Base-by-base conservation (phyloP, 2,329 filamentous ascomycete species). In the Magnaporthiopsis incrustans region DNA sequence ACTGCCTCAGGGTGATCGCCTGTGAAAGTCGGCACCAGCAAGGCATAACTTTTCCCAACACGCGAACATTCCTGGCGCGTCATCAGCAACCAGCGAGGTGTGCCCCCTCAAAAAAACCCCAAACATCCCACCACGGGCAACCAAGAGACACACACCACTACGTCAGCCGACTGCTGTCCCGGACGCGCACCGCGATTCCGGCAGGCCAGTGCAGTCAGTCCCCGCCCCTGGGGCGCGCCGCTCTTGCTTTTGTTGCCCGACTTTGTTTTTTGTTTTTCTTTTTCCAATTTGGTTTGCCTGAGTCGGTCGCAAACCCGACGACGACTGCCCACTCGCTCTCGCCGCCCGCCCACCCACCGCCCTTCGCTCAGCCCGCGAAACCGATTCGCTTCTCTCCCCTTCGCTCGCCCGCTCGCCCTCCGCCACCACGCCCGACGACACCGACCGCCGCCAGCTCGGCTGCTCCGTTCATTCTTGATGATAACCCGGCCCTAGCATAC, bases 381-480 rank as follows among this genome's bases (percentile, higher is more conserved):
- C 15, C 38, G 38, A 18, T 18, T 44, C 14, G 38, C 38, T 44
- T 44, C 38, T 15, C 38, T 6, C 38, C 38, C 12, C 14, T 44
- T 18, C 38, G 14, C 38, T 44, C 38, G 14, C 4, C 15, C 38
- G 38, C 38, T 44, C 38, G 38, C 38, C 18, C 14, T 14, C 38
- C 38, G 14, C 15, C 38, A 44, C 38, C 38, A 35, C 30, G 30
- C 38, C 38, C 38, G 15, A 6, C 38, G 15, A 44, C 11, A 44
- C 33, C 32, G 30, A 14, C 30, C 57, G 63, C 63, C 59, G 59
- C 59, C 62, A 56, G 38, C 63, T 57, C 60, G 60, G 38, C 61
- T 57, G 30, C 27, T 26, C 61, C 50, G 32, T 32, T 35, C 32
- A 38, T n/a, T 32, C n/a, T 63, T 71, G 68, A 70, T 72, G 70